Conservation (phyloP, 2,329 filamentous ascomycete species). For the Fusarium euwallaceae region DNA sequence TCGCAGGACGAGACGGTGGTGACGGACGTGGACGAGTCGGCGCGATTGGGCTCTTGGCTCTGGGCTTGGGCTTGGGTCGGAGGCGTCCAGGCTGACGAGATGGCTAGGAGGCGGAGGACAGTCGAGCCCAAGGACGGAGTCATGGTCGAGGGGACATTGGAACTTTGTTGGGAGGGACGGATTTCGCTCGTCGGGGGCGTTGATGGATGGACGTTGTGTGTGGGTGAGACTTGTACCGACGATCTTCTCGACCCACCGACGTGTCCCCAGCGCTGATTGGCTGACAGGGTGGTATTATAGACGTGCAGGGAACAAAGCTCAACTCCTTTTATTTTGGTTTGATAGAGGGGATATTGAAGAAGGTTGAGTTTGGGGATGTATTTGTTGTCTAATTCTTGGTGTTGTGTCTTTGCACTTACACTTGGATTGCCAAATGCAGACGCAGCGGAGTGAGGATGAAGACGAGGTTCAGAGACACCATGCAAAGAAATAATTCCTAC, state of each 20-base stretch:
- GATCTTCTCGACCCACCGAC: background rate
- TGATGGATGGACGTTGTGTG: background rate
- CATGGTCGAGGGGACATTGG: slow-evolving; percentile 36
- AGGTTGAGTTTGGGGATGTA: background rate
- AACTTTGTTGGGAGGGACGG: background rate
- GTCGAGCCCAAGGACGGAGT: slow-evolving; percentile 38
- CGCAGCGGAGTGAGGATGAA: background rate
- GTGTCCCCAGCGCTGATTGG: slow-evolving; percentile 9
- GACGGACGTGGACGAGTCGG: slow-evolving; percentile 22
- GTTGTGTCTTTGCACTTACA: background rate
- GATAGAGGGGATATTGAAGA: background rate
- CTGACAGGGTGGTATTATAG: background rate
- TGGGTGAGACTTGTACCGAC: background rate
- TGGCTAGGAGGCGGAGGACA: slow-evolving; percentile 21
- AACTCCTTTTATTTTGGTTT: background rate
- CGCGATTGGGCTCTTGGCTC: slow-evolving; percentile 10
- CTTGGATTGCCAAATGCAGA: background rate
- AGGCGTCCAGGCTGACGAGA: slow-evolving; percentile 19
- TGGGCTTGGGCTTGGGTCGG: slow-evolving; percentile 13
- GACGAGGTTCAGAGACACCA: background rate
- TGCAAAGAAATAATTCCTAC: background rate
- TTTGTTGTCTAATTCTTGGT: background rate
- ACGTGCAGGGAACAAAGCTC: background rate
- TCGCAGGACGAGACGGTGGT: slow-evolving; percentile 57
- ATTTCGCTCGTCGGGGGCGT: background rate